These are phyloP conservation scores for Peterozyma toletana DNA, from an alignment of 805 yeast genomes.

Conservation along the genomic window DNA sequence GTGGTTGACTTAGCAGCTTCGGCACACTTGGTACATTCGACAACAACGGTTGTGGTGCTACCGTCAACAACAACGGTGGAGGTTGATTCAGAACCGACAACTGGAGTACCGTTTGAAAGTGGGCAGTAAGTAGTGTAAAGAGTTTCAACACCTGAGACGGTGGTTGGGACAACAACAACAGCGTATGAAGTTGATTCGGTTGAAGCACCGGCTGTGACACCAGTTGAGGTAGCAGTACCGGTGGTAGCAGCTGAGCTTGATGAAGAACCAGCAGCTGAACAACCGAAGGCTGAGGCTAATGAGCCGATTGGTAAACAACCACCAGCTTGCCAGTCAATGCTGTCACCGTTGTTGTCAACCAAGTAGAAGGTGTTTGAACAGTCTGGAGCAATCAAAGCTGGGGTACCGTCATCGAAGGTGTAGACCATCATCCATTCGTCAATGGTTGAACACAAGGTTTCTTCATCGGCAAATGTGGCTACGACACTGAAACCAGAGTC, in stretches of 20 bases:
- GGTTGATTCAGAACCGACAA: conserved; percentile 6
- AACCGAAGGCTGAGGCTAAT: conserved; percentile 4
- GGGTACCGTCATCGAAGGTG: conserved; percentile 7
- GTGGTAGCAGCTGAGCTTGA: background rate
- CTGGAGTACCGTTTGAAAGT: conserved; percentile 7
- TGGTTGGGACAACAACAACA: conserved; percentile 8
- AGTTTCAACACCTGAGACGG: conserved; percentile 10
- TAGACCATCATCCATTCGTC: conserved; percentile 9
- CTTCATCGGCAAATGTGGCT: conserved; percentile 4
- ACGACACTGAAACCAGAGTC: conserved; percentile 7
- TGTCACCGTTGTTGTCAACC: conserved; percentile 1
- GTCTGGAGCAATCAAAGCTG: conserved; percentile 9
- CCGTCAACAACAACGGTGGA: conserved; percentile 4
- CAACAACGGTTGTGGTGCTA: conserved; percentile 7
- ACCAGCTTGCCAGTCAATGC: conserved; percentile 8
- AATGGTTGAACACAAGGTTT: conserved; percentile 5
- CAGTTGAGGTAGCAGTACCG: background rate
- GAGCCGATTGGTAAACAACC: conserved; percentile 9
- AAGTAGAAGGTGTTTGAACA: conserved; percentile 9
- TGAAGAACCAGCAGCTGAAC: conserved; percentile 1
- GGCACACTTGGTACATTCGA: conserved; percentile 6
- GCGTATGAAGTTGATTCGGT: conserved; percentile 10
- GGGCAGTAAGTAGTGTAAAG: conserved; percentile 17
- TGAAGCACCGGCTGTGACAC: conserved; percentile 7
- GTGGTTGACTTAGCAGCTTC: conserved; percentile 8